phyloP scores from a whole-genome alignment of 768 basidiomycete genomes.

The Panus rudis region DNA sequence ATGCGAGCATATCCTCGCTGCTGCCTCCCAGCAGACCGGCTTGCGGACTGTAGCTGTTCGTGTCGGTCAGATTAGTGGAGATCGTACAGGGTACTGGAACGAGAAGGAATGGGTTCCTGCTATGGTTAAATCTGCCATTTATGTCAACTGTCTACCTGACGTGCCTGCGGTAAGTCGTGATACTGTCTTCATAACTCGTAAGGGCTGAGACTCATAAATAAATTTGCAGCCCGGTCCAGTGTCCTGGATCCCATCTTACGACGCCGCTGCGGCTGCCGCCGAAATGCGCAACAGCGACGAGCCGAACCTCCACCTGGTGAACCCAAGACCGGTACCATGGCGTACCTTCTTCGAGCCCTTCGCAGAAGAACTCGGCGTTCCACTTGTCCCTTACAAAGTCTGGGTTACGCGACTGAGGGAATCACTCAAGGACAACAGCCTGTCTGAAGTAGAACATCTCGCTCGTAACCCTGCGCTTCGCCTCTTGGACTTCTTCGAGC shows the following conservation, averaged over 20 bases:
- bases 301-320: constrained; percentile 11
- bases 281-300: constrained; percentile 20
- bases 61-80: constrained; percentile 38
- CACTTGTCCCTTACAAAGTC: constrained; percentile 9
- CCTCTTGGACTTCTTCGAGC: constrained; percentile 16
- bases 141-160: constrained; percentile 27
- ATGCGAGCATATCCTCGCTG: constrained; percentile 29
- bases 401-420: constrained; percentile 18
- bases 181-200: neutral
- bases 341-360: constrained; percentile 7
- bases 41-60: constrained; percentile 31
- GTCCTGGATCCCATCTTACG: constrained; percentile 28
- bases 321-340: constrained; percentile 11
- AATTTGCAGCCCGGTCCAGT: constrained; percentile 3
- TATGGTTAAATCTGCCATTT: constrained; percentile 26
- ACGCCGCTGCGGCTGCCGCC: constrained; percentile 23
- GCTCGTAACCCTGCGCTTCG: constrained; percentile 17
- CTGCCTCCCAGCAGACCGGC: constrained; percentile 21
- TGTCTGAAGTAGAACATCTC: constrained; percentile 1
- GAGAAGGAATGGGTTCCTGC: constrained; percentile 37
- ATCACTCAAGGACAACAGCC: constrained; percentile 2
- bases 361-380: constrained; percentile 3
- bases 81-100: constrained; percentile 35
- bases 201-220: too few relatives aligned
- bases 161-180: constrained; percentile 21